Evolutionary conservation across 805 yeast genomes (phyloP), one percentile per base, ranked within the genome.

Genomic region (Spathaspora hagerdaliae): DNA sequence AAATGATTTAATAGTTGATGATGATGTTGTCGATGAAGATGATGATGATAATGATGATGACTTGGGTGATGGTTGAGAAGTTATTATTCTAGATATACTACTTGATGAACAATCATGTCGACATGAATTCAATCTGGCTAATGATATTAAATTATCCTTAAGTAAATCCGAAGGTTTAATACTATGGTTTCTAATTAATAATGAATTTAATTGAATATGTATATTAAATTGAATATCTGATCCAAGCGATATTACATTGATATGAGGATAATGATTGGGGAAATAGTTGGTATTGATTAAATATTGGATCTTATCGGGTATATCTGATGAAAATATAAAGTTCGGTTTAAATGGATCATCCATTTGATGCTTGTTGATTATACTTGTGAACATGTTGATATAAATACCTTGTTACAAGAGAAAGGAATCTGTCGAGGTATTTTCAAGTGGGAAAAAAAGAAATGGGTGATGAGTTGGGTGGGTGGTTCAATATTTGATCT

Each of bases 281-380:
- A 13, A 12, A 36, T 36, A 36, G 24, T n/a, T 8, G 2, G 27
- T 27, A 3, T n/a, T 11, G 13, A 31, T 24, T 7, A 50, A 40
- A n/a, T 34, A 39, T 6, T 36, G 38, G 24, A 63, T 57, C 41
- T 59, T 58, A 27, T 53, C 55, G 0, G 63, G 60, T 10, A 71
- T 64, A 46, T 71, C 66, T 6, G 73, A 67, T 3, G 68, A 60
- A 47, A 65, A 67, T 15, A 71, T 52, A 43, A 69, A 61, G 50
- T 67, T 69, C 31, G 75, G 76, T 47, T 61, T 61, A 38, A 60
- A 55, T 5, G 61, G 55, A 51, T 71, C 75, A 34, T 53, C 52
- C 35, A 31, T 27, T 8, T 24, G 31, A 13, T 26, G 12, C 6
- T 3, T 29, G 12, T 29, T 29, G 12, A 29, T 9, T 29, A 29